Evolutionary conservation across 345 rosid genomes (phyloP), one percentile per base, ranked within the genome.

Genomic region (Lepidium didymum): DNA sequence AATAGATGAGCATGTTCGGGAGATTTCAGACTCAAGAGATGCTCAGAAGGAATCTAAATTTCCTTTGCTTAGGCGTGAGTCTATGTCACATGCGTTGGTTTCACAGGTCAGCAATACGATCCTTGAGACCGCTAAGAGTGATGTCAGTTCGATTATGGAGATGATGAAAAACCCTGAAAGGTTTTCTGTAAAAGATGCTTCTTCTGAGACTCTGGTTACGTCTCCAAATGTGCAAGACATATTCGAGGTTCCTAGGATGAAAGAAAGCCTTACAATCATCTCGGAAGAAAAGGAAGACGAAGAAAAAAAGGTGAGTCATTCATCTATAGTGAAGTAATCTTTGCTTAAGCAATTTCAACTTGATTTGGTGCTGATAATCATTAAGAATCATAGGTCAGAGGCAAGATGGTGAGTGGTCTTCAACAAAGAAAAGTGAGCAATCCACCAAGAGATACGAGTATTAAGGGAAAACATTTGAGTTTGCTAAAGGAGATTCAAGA

Each of bases 401-500:
- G 92, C 72, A 62, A 79, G 68, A 74, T 62, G 35, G 68, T 41
- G 78, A 74, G 63, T 43, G 72, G 77, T 33, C 43, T 51, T 2
- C 19, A 49, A 64, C 34, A 79, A 69, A 56, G 68, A 3, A 86
- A 77, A 77, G 76, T 81, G 40, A 74, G 67, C 31, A 64, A 57
- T 18, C 81, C 46, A 4, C 80, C 50, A 67, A 83, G 84, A 56
- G 83, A 61, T 46, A 47, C 18, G 16, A 68, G 66, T 10, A 47
- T 47, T n/a, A 50, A 68, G 54, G 27, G 40, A 43, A 86, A 79
- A 27, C 87, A 80, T 43, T 1, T 84, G 78, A 82, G 64, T 51
- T 69, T 89, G 68, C 77, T 94, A 70, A 81, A 78, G 75, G 89
- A 85, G 69, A 87, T 94, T 64, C 56, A 68, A 8, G 87, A 82